Percentiles rank a stretch among this genome's conserved stretches.
Conservation (phyloP, 2,329 filamentous ascomycete genomes). For the Claviceps pazoutovae region DNA sequence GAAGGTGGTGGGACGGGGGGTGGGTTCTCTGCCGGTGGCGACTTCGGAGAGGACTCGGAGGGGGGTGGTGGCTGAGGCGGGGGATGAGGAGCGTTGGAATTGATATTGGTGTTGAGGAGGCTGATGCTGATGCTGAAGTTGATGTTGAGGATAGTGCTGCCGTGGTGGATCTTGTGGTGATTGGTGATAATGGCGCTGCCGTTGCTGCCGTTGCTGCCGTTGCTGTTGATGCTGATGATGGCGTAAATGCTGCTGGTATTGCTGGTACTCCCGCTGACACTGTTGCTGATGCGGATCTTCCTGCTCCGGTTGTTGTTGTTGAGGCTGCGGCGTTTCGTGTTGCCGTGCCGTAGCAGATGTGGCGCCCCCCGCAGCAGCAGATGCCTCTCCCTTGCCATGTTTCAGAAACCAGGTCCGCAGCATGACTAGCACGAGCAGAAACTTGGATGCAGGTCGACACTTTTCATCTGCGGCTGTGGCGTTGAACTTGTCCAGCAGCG, state of each 20-base stretch:
- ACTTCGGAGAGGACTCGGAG: slow-evolving; percentile 44
- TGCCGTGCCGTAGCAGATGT: slow-evolving; percentile 1
- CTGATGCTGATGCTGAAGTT: background rate
- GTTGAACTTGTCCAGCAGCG: slow-evolving; percentile 54
- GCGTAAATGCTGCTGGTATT: background rate
- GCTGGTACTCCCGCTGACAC: background rate
- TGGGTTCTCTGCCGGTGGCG: slow-evolving; percentile 29
- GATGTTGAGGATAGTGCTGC: background rate
- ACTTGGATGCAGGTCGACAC: slow-evolving; percentile 54
- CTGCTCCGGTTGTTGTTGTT: background rate
- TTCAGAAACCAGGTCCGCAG: slow-evolving; percentile 55
- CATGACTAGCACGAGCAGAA: slow-evolving; percentile 56
- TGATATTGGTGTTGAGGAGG: slow-evolving; percentile 3
- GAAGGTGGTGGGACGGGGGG: slow-evolving; percentile 8
- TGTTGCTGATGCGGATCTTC: no score
- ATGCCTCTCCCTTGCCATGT: slow-evolving; percentile 21
- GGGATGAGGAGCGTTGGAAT: slow-evolving; percentile 4
- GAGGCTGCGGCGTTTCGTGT: background rate
- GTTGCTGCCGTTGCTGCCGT: background rate
- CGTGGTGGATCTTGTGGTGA: background rate
- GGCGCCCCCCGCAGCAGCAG: background rate
- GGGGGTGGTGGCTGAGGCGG: slow-evolving; percentile 32
- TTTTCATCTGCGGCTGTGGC: slow-evolving; percentile 47
- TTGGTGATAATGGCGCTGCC: background rate
- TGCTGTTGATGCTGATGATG: background rate